Evolutionary conservation across 192 early-diverging fungal species (phyloP), one percentile per base, ranked within the genome.

Genomic region (Backusella luteola): DNA sequence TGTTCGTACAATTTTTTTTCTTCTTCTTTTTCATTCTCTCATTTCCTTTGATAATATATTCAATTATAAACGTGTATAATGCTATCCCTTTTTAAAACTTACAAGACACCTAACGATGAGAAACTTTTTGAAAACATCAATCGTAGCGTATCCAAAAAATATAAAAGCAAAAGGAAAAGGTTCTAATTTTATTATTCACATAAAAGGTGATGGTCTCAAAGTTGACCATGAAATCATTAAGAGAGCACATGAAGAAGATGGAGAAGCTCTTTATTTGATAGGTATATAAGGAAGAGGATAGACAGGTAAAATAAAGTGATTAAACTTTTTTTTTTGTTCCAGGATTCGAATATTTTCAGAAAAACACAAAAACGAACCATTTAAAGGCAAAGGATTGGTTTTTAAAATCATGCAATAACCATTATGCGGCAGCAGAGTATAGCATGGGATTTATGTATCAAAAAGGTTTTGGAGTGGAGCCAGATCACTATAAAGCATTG

Each of bases 341-440:
- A 49, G 46, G 46, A 49, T 63, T 23, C 9, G 56, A 63, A 29
- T 63, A 63, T 26, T 63, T 63, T 63, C 56, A 63, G 12, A 23
- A 29, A 14, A 63, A 63, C 26, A 63, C 56, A 29, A 63, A 63
- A 63, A 63, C 56, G 29, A 63, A 63, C 56, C 56, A 63, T 63
- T 63, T 63, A 29, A 63, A 63, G 11, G 56, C 56, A 63, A 63
- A 63, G 12, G 56, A 63, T 11, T 63, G 56, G 56, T 63, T 63
- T 63, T 29, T 63, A 63, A 63, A 63, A 63, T 63, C 56, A 63
- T 63, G 56, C 56, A 63, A 29, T 29, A 23, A 12, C 3, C 56
- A 29, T 29, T 63, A 63, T 14, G 56, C 56, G 9, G 56, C 56
- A 8, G 56, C 56, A 29, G 23, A 63, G 4, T 63, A 63, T 14